Evolutionary conservation across 345 rosid genomes (phyloP), one percentile per base, ranked within the genome.

Genomic region (Erucastrum elatum): DNA sequence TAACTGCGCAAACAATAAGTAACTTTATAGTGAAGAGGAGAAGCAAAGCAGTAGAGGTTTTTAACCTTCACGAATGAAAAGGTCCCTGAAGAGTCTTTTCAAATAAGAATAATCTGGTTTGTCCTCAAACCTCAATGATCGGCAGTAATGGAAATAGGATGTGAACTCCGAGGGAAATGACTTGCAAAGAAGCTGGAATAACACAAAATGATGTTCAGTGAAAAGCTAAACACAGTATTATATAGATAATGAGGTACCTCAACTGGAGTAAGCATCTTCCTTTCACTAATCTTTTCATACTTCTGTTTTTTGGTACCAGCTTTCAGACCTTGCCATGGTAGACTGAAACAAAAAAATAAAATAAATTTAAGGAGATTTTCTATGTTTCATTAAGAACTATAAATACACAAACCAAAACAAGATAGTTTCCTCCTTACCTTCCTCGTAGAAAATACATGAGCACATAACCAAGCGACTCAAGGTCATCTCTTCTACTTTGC

Each of bases 391-490:
- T 21, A 21, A 21, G 21, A 21, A 37, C 13, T 8, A 30, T 34
- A n/a, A 8, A 56, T 17, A 67, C 31, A 66, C 21, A 66, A 33
- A 7, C 15, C 30, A 53, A 33, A 7, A 12, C 30, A 53, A 56
- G 66, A 68, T 73, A 53, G 71, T 59, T 64, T 17, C 68, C 64
- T 46, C 71, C 64, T 35, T 74, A 94, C 98, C 98, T 94, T 89
- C 99, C 98, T 84, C 96, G 86, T 61, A 95, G 84, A 85, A 91
- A 95, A 83, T 95, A 93, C 97, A 95, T 95, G 53, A 95, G 90
- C 82, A 95, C 97, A 83, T 93, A 93, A 84, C 98, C 98, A 75
- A 95, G 98, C 46, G 98, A 95, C 83, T 94, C 99, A 85, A 95
- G 86, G 87, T 93, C 98, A 88, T 94, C 99, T 85, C 98, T 53